Evolutionary conservation across 257 asterid species (phyloP).

Genomic region (Misopates orontium): DNA sequence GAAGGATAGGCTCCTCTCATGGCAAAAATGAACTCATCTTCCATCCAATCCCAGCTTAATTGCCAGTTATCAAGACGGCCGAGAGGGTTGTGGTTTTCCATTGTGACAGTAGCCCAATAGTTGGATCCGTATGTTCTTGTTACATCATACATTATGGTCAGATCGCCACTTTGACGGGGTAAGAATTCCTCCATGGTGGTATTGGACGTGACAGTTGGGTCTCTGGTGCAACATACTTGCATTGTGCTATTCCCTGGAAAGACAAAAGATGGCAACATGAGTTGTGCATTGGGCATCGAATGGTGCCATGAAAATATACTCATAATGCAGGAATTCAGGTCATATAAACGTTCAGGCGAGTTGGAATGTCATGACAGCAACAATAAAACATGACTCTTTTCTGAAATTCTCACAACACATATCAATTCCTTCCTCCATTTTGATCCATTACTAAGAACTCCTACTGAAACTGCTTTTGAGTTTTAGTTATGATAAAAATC

Average conservation of each 20-base stretch:
- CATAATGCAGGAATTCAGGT: background rate
- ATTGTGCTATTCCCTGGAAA: constrained; percentile 61
- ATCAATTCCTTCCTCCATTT: too few relatives aligned
- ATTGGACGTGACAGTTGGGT: constrained; percentile 47
- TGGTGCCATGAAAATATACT: background rate
- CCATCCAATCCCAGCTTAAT: constrained; percentile 98
- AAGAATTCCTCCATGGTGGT: constrained; percentile 56
- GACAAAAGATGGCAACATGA: background rate
- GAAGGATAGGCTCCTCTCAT: constrained; percentile 90
- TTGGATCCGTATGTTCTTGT: constrained; percentile 62
- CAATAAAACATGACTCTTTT: too few relatives aligned
- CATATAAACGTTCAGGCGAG: too few relatives aligned
- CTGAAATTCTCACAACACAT: too few relatives aligned
- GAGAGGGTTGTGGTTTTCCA: constrained; percentile 75
- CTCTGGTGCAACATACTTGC: constrained; percentile 74
- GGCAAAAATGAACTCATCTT: constrained; percentile 75
- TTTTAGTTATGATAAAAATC: too few relatives aligned
- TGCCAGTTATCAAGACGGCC: constrained; percentile 92
- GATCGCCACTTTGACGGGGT: constrained; percentile 75
- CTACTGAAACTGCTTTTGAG: too few relatives aligned
- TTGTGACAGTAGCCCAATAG: constrained; percentile 85
- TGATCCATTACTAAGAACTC: too few relatives aligned
- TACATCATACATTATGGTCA: constrained; percentile 79
- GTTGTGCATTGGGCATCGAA: background rate
- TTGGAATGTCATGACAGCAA: too few relatives aligned